Base-by-base conservation (phyloP, 768 basidiomycete genomes). In the Lentinula edodes region DNA sequence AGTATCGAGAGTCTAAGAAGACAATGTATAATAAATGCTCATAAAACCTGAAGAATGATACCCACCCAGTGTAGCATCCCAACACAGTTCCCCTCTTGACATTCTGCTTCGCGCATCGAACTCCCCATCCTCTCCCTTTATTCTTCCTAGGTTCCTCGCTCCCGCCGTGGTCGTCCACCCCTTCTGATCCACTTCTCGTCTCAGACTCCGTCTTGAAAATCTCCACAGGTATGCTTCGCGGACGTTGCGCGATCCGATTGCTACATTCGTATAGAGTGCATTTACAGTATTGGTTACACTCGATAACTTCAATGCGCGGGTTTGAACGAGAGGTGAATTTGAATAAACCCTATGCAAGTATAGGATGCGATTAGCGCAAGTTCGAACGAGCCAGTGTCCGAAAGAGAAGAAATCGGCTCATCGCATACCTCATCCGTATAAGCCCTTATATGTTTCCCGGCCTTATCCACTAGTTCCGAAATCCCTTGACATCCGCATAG, bases 21-120 rank as follows among this genome's bases (percentile, higher is more conserved):
- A 28, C 28, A 28, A 28, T 28, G 28, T 28, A 28, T 28, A 28
- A 28, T 28, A 28, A 28, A 28, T 28, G 28, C 5, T 71, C 80
- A 62, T 61, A 81, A 85, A 85, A 28, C 71, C 32, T 87, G 63
- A 60, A 73, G 70, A 36, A 32, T 41, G 58, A 35, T 12, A 68
- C 76, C 38, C 66, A 88, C 89, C 89, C 89, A 58, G 87, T 82
- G 66, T 87, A 90, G 9, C 86, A 73, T 2, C 89, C 89, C 28
- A 90, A 62, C 3, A 90, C 83, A 63, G 84, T 86, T 4, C 88
- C 88, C 52, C 61, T 71, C 20, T 71, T 70, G 0, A 90, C 64
- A 32, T 73, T 66, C 0, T 67, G 64, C 6, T 76, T 65, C 0
- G 83, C 70, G 16, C 55, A 56, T n/a, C 86, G 76, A 2, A 80